These are phyloP conservation scores for Leptomonas seymouri DNA, from an alignment of 208 protist genomes.

Conservation along the genomic window DNA sequence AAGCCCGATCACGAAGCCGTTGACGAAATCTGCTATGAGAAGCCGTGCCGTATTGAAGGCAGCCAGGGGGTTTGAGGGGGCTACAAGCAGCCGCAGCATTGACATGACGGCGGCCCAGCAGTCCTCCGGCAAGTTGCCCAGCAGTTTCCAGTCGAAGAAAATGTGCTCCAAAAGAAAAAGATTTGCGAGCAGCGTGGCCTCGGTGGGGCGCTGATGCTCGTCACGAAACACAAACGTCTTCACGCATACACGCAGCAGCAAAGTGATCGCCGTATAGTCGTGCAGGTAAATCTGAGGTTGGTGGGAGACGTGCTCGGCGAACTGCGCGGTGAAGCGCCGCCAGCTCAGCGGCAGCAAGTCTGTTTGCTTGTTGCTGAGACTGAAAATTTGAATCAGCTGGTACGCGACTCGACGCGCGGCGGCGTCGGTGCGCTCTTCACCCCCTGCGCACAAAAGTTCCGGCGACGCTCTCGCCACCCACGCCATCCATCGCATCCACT, in stretches of 20 bases:
- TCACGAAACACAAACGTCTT: constrained; percentile 20
- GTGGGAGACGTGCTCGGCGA: constrained; percentile 35
- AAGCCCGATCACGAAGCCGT: constrained; percentile 67
- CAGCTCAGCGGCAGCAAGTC: constrained; percentile 37
- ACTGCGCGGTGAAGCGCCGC: constrained; percentile 39
- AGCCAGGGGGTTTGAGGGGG: constrained; percentile 36
- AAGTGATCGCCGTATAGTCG: constrained; percentile 17
- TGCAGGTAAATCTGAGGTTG: constrained; percentile 41
- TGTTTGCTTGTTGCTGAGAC: constrained; percentile 35
- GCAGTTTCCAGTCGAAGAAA: constrained; percentile 66
- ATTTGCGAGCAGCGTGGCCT: constrained; percentile 19
- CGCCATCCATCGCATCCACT: constrained; percentile 65
- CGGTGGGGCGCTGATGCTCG: constrained; percentile 4
- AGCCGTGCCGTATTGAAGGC: constrained; percentile 62
- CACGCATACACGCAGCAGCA: constrained; percentile 32
- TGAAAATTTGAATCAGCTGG: constrained; percentile 35
- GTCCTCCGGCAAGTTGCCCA: constrained; percentile 36
- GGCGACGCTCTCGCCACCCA: constrained; percentile 22
- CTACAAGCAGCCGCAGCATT: constrained; percentile 40
- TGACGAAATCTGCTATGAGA: constrained; percentile 49
- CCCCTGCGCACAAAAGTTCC: constrained; percentile 3
- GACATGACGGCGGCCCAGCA: constrained; percentile 26
- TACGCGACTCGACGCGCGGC: constrained; percentile 22
- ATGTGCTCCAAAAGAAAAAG: constrained; percentile 45
- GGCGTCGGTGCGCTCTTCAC: not conserved